Base-by-base conservation (phyloP, 768 basidiomycete species). In the Lentinula edodes region DNA sequence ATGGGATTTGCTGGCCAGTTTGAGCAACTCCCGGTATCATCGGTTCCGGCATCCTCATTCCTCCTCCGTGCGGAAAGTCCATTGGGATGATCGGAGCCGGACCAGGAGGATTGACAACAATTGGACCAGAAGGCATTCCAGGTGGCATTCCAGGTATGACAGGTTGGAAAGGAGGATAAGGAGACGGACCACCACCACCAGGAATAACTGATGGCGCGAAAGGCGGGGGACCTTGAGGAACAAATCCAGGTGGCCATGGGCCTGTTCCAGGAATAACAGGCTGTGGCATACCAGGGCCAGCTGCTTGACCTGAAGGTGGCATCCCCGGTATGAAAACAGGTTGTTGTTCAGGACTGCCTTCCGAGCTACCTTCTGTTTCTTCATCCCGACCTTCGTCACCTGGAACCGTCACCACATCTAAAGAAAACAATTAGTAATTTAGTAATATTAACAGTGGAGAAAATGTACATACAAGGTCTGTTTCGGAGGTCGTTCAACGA, bases 121-220 rank as follows among this genome's bases (percentile, higher is more conserved):
- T 20, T 45, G 50, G 63, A 36, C 23, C 60, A 52, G 42, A 51
- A 58, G 18, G 52, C 54, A 7, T n/a, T 45, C 16, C 16, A 45
- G 67, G 64, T 42, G 67, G 64, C 8, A 20, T n/a, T 23, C 46
- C 46, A 36, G 67, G 65, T 48, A 69, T 61, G 2, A 66, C 66
- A 20, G 58, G 64, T 9, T 41, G 57, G 23, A 63, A 63, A 42
- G n/a, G 42, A 10, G 67, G 63, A 56, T 64, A 53, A 2, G 69
- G 65, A 10, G 69, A 68, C 5, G 53, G 52, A 42, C 52, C 62
- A 10, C 52, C 61, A 15, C 18, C 63, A 32, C 42, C 53, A 34
- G 76, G 76, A 61, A 77, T 62, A 8, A 58, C 61, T 41, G 59
- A 52, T 20, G 42, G 45, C 43, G 52, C 52, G n/a, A 66, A 41